A percentile compares a stretch with the other conserved stretches of the same genome.
These are phyloP conservation scores for Diaporthe destruens DNA, from an alignment of 2,329 filamentous ascomycete genomes.

Conservation along the genomic window DNA sequence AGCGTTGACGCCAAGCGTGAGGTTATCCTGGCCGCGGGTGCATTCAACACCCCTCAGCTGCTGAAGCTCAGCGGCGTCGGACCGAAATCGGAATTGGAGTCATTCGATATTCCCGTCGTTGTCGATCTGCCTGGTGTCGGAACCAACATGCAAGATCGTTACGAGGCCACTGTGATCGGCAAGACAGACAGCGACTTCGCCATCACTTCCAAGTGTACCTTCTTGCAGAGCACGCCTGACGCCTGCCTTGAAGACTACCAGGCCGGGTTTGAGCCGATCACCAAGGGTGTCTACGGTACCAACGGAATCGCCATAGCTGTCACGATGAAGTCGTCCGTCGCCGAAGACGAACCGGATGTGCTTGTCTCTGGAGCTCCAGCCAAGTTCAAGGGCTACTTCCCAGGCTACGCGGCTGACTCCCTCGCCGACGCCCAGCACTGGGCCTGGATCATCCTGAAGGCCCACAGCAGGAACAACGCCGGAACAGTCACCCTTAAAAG, in stretches of 20 bases:
- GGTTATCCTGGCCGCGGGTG: conserved; percentile 50
- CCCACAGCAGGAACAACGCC: conserved; percentile 45
- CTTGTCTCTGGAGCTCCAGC: conserved; percentile 54
- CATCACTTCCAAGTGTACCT: conserved; percentile 42
- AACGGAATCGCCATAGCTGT: conserved; percentile 38
- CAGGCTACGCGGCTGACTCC: conserved; percentile 39
- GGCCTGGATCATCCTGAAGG: conserved; percentile 44
- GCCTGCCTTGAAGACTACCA: conserved; percentile 44
- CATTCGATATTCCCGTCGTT: conserved; percentile 47
- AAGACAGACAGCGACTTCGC: conserved; percentile 36
- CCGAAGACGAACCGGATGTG: conserved; percentile 57
- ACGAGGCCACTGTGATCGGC: conserved; percentile 44
- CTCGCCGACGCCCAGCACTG: conserved; percentile 38
- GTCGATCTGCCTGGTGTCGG: conserved; percentile 51
- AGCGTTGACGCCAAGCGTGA: conserved; percentile 41
- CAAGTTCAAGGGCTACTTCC: conserved; percentile 42
- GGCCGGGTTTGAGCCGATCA: conserved; percentile 38
- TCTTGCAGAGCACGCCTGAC: conserved; percentile 39
- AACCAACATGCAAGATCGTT: conserved; percentile 48
- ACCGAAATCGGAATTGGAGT: conserved; percentile 44
- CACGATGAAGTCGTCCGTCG: conserved; percentile 44
- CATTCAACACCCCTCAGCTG: conserved; percentile 50
- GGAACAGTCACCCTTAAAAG: conserved; percentile 43
- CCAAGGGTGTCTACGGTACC: conserved; percentile 43
- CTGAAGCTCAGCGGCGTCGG: conserved; percentile 53